Base-by-base conservation (phyloP, 2,329 filamentous ascomycete species). In the Aspergillus thermomutatus region DNA sequence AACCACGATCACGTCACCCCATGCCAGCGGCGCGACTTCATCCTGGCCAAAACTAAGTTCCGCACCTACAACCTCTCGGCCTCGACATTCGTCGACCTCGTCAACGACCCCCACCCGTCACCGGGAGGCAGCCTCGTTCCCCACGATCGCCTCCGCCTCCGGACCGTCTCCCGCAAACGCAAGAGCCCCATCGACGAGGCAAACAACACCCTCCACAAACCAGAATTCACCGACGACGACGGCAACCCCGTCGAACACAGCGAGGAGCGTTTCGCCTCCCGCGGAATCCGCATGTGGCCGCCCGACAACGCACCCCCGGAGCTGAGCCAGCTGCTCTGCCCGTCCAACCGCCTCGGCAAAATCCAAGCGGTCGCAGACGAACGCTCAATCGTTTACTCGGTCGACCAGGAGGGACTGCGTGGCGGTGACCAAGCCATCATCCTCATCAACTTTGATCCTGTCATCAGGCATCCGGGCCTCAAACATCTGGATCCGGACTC, bases 41-140 rank as follows among this genome's bases (percentile, higher is more conserved):
- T 77, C 46, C 65, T 77, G 3, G 75, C 74, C 17, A 75, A 74
- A 56, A 79, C 76, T 0, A 79, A 78, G 52, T 75, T 73, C 56
- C 73, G 73, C 52, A 68, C 69, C 25, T 79, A 79, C 59, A 72
- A 77, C 43, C 67, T 71, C 48, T 73, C 72, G 21, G 67, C 74
- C 25, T 70, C 72, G 8, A 69, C 74, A 10, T 79, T 77, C 58
- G 54, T 79, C 25, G 77, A 79, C 49, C 64, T 79, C 17, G 73
- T 79, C 46, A 77, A 74, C 28, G 76, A 79, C 53, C 71, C 74
- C 3, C 57, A 59, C 10, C 57, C 63, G 10, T 52, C 60, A 9
- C 59, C 68, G 23, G 64, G 58, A 23, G 63, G 60, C 7, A 66
- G 64, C 19, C 55, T 70, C 28, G 65, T 70, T 46, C 66, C 69